phyloP scores from a whole-genome alignment of 257 asterid species.

The Solanum tarapatanum region DNA sequence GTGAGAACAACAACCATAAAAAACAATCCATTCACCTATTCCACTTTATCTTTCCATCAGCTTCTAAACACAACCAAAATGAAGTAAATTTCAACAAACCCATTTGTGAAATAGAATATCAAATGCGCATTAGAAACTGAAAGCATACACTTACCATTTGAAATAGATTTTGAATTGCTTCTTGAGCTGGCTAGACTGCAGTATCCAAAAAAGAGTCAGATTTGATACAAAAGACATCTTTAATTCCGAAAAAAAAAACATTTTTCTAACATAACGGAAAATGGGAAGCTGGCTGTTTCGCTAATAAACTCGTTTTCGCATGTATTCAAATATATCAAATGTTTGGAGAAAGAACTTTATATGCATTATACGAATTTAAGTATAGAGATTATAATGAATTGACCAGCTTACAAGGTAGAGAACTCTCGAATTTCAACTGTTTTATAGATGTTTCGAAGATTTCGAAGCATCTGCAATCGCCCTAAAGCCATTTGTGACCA shows the following conservation, averaged over 20 bases:
- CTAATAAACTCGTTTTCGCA: not conserved
- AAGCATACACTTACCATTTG: conserved; percentile 5
- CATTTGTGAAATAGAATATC: not conserved
- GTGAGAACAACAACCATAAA: not conserved
- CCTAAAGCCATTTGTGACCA: conserved; percentile 9
- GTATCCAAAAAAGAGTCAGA: not conserved
- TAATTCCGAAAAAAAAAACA: not conserved
- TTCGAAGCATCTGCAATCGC: not conserved
- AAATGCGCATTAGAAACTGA: not conserved
- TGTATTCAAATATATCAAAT: not conserved
- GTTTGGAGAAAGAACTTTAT: not conserved
- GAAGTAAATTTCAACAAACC: not conserved
- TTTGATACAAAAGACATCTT: not conserved
- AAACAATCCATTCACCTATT: not conserved
- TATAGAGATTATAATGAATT: not conserved
- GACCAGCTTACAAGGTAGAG: conserved; percentile 14
- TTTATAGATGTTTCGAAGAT: not conserved
- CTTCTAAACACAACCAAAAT: not conserved
- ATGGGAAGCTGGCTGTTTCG: not conserved
- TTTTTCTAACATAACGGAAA: not conserved
- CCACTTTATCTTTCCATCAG: not conserved
- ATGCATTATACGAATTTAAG: not conserved
- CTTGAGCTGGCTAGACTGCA: conserved; percentile 23
- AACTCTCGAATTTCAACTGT: conserved; percentile 3
- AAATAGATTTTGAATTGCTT: conserved; percentile 8